phyloP scores from a whole-genome alignment of 495 filamentous ascomycete species.

The Hypoxylon trugodes region DNA sequence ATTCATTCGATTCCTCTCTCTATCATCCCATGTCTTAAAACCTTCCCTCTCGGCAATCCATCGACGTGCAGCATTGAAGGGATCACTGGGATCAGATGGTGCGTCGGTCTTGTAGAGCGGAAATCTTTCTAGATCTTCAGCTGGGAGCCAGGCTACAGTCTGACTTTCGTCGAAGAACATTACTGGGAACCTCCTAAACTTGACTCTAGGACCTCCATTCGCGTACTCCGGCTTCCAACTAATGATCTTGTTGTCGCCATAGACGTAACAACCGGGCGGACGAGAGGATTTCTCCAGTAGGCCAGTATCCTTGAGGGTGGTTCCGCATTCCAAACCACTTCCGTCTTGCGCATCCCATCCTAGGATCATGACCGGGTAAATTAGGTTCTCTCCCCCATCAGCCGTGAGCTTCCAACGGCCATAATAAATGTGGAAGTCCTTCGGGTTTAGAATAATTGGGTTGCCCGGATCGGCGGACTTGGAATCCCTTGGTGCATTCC shows the following conservation, averaged over 20 bases:
- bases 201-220: conserved; percentile 45
- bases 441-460: conserved; percentile 33
- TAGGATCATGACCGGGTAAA: conserved; percentile 52
- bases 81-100: conserved; percentile 14
- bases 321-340: conserved; percentile 45
- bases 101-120: conserved; percentile 26
- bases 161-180: conserved; percentile 49
- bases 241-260: conserved; percentile 41
- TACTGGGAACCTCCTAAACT: conserved; percentile 52
- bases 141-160: conserved; percentile 36
- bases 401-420: conserved; percentile 43
- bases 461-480: not conserved
- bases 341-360: conserved; percentile 46
- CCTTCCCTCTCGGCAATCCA: conserved; percentile 42
- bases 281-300: conserved; percentile 38
- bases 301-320: conserved; percentile 43
- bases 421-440: conserved; percentile 46
- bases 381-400: not conserved
- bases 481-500: not conserved
- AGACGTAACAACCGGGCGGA: conserved; percentile 49
- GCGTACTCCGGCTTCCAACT: conserved; percentile 54
- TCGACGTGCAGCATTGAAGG: conserved; percentile 39
- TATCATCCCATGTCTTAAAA: conserved; percentile 36
- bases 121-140: conserved; percentile 29
- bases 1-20: conserved; percentile 20